Conservation (phyloP, 2,329 filamentous ascomycete genomes). For the Shiraia bambusicola region DNA sequence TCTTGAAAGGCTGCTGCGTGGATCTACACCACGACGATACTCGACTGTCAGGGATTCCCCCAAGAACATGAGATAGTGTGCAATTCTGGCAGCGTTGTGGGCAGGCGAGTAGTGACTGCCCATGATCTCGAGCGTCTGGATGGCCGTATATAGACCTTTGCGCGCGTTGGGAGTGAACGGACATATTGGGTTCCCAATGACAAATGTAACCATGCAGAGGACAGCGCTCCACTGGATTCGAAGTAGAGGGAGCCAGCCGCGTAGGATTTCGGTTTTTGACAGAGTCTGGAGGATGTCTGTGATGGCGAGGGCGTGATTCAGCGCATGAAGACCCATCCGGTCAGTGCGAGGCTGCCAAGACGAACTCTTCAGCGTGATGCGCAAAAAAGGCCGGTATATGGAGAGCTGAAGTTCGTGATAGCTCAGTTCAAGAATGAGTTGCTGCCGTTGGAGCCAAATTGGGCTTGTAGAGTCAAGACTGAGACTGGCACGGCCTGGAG, state of each 20-base stretch:
- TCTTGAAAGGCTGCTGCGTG: not conserved
- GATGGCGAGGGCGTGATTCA: slow-evolving; percentile 4
- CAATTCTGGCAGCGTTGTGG: slow-evolving; percentile 1
- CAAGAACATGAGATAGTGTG: slow-evolving; percentile 1
- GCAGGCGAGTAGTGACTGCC: not conserved
- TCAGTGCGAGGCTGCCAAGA: slow-evolving; percentile 5
- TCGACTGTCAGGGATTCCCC: slow-evolving; percentile 2
- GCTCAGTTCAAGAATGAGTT: slow-evolving; percentile 3
- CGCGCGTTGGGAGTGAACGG: slow-evolving; percentile 3
- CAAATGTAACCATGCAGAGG: slow-evolving; percentile 4
- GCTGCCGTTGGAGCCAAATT: slow-evolving; percentile 6
- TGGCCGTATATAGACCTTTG: slow-evolving; percentile 4
- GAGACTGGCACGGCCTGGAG: slow-evolving; percentile 4
- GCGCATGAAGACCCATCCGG: slow-evolving; percentile 5
- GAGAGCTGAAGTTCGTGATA: slow-evolving; percentile 4
- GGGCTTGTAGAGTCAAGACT: slow-evolving; percentile 4
- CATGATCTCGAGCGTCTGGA: not conserved
- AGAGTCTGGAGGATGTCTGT: slow-evolving; percentile 4
- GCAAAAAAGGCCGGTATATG: slow-evolving; percentile 4
- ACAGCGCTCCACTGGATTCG: slow-evolving; percentile 5
- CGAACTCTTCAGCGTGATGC: slow-evolving; percentile 4
- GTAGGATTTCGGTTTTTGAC: slow-evolving; percentile 1
- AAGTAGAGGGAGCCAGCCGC: slow-evolving; percentile 4
- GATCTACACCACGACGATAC: slow-evolving; percentile 4
- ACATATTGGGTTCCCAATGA: slow-evolving; percentile 5